Evolutionary conservation across 1,284 basidiomycete genomes (phyloP), one percentile per base, ranked within the genome.

Genomic region (Mycena citricolor): DNA sequence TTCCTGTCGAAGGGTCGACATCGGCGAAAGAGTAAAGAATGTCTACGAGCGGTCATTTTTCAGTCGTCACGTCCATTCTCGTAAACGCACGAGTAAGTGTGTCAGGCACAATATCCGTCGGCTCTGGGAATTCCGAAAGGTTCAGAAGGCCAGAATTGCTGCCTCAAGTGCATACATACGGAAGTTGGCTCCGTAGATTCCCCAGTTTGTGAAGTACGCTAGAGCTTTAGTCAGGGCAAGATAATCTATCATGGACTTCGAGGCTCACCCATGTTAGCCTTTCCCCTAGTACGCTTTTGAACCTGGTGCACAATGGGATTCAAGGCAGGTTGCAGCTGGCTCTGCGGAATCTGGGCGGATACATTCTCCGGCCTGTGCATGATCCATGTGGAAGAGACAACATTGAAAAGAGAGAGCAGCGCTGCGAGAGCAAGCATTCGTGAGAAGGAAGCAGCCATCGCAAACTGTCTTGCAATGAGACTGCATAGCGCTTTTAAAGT

Each of bases 21-120:
- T 94, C 90, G 37, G 87, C 92, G 58, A 97, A 97, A 3, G 82
- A 67, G 60, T 95, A 95, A 17, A 94, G 70, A 57, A 97, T 79
- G 59, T 94, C 90, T 50, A n/a, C n/a, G 77, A 21, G 21, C 31
- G 35, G 7, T 22, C 16, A 28, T 16, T n/a, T 28, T 49, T n/a
- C n/a, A n/a, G n/a, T n/a, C n/a, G n/a, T n/a, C n/a, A n/a, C n/a
- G n/a, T n/a, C n/a, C n/a, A n/a, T n/a, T n/a, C n/a, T n/a, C n/a
- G n/a, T 21, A 16, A 12, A 63, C 68, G 43, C 54, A 73, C 70
- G 66, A 79, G 76, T 63, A 70, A 78, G 47, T 62, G 66, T 44
- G 63, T 68, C 40, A 73, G 60, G 74, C 61, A 64, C 78, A 69
- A 61, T 86, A 74, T 66, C 81, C 63, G 82, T 69, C 10, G 66